phyloP scores from a whole-genome alignment of 2,329 filamentous ascomycete genomes.

The Anthostomella pinea region DNA sequence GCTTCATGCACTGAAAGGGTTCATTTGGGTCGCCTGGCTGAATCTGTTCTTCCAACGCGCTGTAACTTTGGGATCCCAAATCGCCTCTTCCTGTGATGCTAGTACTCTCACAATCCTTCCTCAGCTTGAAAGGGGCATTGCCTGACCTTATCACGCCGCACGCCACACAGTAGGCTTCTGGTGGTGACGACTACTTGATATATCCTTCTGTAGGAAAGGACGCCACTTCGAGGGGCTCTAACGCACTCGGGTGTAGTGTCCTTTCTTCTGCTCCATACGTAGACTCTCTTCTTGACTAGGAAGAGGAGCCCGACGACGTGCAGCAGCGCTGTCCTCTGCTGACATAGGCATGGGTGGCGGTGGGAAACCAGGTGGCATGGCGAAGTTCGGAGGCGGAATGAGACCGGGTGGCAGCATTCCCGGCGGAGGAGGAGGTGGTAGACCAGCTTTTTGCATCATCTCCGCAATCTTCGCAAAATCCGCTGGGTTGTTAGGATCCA shows the following conservation, averaged over 20 bases:
- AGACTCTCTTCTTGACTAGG: slow-evolving; percentile 83
- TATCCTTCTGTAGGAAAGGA: neutral
- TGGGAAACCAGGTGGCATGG: slow-evolving; percentile 35
- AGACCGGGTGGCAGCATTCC: slow-evolving; percentile 46
- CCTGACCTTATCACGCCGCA: no score
- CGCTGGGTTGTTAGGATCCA: slow-evolving; percentile 59
- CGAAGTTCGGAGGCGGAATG: slow-evolving; percentile 44
- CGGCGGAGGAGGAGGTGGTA: slow-evolving; percentile 58
- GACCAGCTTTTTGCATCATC: slow-evolving; percentile 63
- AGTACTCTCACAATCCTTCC: no score
- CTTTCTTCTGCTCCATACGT: slow-evolving; percentile 68
- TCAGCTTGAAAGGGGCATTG: no score
- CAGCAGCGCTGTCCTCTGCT: slow-evolving; percentile 24
- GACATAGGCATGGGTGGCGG: slow-evolving; percentile 29
- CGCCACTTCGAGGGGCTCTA: slow-evolving; percentile 28
- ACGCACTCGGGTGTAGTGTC: slow-evolving; percentile 55
- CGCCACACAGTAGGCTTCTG: slow-evolving; percentile 13
- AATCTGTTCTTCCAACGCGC: no score
- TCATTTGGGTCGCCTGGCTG: no score
- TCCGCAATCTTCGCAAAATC: slow-evolving; percentile 61
- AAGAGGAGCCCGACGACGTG: slow-evolving; percentile 61
- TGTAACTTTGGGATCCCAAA: no score
- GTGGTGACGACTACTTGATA: neutral
- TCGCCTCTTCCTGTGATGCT: no score
- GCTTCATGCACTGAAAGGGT: slow-evolving; percentile 4